These are phyloP conservation scores for Viola pubescens DNA, from an alignment of 441 rosid species.

Conservation along the genomic window DNA sequence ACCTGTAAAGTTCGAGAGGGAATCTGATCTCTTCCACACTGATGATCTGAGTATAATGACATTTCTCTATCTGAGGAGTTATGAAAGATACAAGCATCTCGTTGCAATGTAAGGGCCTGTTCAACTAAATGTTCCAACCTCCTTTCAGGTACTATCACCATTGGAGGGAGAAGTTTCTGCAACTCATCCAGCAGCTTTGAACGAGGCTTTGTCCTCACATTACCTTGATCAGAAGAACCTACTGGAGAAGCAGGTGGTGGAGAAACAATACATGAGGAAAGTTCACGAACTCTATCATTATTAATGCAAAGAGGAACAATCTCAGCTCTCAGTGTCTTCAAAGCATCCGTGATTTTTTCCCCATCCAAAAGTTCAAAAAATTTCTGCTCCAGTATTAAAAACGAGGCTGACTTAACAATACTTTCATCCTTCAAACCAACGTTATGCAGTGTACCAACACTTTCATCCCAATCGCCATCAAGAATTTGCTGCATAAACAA, in stretches of 20 bases:
- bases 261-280: slow-evolving; percentile 36
- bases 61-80: slow-evolving; percentile 45
- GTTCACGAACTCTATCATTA: slow-evolving; percentile 32
- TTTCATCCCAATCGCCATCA: slow-evolving; percentile 49
- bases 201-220: slow-evolving; percentile 31
- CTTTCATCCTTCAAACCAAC: slow-evolving; percentile 40
- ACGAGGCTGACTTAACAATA: slow-evolving; percentile 39
- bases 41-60: slow-evolving; percentile 61
- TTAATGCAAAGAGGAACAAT: slow-evolving; percentile 43
- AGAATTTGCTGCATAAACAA: slow-evolving; percentile 39
- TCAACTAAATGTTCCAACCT: slow-evolving; percentile 70
- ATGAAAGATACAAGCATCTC: slow-evolving; percentile 47
- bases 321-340: slow-evolving; percentile 52
- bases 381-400: slow-evolving; percentile 55
- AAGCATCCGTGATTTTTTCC: slow-evolving; percentile 40
- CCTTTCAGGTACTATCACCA: slow-evolving; percentile 45
- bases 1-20: slow-evolving; percentile 72
- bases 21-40: slow-evolving; percentile 49
- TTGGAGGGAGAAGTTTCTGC: slow-evolving; percentile 51
- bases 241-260: slow-evolving; percentile 22
- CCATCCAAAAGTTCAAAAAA: slow-evolving; percentile 42
- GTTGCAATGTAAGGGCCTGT: slow-evolving; percentile 43
- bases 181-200: slow-evolving; percentile 45
- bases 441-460: slow-evolving; percentile 33
- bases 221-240: slow-evolving; percentile 23